Percentiles rank a stretch among this genome's conserved stretches.
Conservation (phyloP, 371 early-diverging fungal genomes). For the Apophysomyces variabilis region DNA sequence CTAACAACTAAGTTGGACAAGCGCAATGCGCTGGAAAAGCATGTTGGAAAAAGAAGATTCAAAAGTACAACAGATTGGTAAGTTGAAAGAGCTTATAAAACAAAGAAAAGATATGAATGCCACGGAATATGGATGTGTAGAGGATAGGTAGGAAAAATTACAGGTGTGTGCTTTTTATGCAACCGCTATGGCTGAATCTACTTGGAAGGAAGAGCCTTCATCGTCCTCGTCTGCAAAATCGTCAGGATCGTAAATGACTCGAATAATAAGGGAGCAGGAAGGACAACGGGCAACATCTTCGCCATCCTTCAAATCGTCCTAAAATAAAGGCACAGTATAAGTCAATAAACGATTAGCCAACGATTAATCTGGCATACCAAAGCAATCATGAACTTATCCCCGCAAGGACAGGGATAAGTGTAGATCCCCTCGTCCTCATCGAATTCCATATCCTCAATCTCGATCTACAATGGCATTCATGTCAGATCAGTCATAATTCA, state of each 20-base stretch:
- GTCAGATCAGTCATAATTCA: too few species aligned
- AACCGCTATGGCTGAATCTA: conserved; percentile 39
- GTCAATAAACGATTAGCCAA: too few species aligned
- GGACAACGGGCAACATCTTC: conserved; percentile 97
- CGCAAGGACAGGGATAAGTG: conserved; percentile 99
- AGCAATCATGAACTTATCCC: conserved; percentile 97
- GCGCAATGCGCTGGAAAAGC: too few species aligned
- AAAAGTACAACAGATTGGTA: too few species aligned
- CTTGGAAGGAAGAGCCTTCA: conserved; percentile 46
- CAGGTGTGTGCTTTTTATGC: conserved; percentile 17
- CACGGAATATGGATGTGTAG: not conserved
- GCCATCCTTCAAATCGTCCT: conserved; percentile 90
- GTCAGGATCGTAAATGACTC: conserved; percentile 84
- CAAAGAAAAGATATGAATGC: not conserved
- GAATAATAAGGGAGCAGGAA: conserved; percentile 93
- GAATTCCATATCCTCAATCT: conserved; percentile 97
- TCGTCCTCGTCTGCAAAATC: conserved; percentile 58
- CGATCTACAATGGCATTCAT: conserved; percentile 53
- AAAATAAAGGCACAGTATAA: not conserved
- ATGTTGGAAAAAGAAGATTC: too few species aligned
- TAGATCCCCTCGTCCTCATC: conserved; percentile 85
- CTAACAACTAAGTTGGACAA: too few species aligned
- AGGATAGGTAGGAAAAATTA: conserved; percentile 14
- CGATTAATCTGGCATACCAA: conserved; percentile 40
- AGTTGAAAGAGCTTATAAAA: too few species aligned